Conservation (phyloP, 352 stramenopile genomes). For the Globisporangium iwayamae region DNA sequence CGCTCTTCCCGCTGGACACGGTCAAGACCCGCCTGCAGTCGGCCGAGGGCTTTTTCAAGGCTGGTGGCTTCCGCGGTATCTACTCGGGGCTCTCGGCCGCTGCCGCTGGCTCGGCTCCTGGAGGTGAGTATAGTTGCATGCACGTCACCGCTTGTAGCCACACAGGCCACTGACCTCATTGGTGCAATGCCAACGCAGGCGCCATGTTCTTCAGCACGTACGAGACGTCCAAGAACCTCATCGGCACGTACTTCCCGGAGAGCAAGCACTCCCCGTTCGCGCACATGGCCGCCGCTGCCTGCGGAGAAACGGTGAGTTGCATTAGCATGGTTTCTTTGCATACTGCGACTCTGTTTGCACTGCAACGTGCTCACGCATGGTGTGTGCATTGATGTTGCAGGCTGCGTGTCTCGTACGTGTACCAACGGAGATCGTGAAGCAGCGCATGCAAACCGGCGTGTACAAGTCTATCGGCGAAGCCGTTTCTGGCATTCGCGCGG, state of each 20-base stretch:
- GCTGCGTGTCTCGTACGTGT: conserved; percentile 97
- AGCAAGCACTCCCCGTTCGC: conserved; percentile 83
- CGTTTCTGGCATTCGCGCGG: conserved; percentile 72
- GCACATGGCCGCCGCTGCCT: conserved; percentile 94
- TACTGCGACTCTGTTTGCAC: no score
- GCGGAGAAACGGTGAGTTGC: conserved; percentile 88
- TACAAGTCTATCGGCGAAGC: conserved; percentile 74
- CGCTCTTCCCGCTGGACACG: conserved; percentile 98
- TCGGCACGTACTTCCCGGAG: conserved; percentile 48
- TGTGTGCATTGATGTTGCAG: conserved; percentile 22
- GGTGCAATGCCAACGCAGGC: conserved; percentile 28
- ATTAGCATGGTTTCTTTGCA: not conserved
- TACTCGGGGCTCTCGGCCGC: conserved; percentile 91
- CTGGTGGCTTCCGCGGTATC: conserved; percentile 94
- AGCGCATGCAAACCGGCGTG: conserved; percentile 96
- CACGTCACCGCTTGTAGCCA: not conserved
- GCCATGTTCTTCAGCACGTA: conserved; percentile 90
- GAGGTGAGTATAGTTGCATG: conserved; percentile 43
- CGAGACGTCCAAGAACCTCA: conserved; percentile 85
- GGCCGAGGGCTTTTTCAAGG: conserved; percentile 95
- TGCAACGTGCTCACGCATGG: not conserved
- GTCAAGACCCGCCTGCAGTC: conserved; percentile 98
- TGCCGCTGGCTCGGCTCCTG: conserved; percentile 88
- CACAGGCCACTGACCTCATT: not conserved
- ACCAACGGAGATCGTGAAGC: conserved; percentile 99